Conservation (phyloP, 139 green algal genomes). For the Chlamydomonas incerta region DNA sequence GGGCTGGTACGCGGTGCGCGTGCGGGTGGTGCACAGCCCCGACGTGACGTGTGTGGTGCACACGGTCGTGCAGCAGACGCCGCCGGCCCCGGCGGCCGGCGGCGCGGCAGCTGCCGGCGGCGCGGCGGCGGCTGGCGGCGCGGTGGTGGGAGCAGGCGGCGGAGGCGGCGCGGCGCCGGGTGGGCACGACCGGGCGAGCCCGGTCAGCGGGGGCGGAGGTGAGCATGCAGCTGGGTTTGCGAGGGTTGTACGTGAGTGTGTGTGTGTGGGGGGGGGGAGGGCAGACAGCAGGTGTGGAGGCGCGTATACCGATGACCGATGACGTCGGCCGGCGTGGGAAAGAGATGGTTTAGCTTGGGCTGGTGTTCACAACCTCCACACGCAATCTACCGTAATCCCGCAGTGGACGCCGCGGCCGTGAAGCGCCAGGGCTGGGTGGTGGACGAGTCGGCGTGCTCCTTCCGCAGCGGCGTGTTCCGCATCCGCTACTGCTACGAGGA, state of each 20-base stretch:
- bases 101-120: neutral
- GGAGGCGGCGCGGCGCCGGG: neutral
- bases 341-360: no score
- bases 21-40: neutral
- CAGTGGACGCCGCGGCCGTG: neutral
- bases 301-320: no score
- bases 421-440: neutral
- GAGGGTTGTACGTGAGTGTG: no score
- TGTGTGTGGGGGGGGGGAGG: no score
- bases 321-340: no score
- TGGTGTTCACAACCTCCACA: no score
- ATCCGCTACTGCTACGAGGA: constrained; percentile 46
- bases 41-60: constrained; percentile 5
- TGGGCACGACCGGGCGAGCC: no score
- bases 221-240: no score
- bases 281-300: no score
- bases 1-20: constrained; percentile 43
- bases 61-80: neutral
- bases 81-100: neutral
- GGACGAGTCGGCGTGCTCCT: constrained; percentile 3
- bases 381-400: no score
- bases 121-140: neutral
- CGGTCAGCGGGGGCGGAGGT: no score
- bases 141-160: neutral
- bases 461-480: constrained; percentile 21